Evolutionary conservation across 768 basidiomycete species (phyloP), one percentile per base, ranked within the genome.

Genomic region (Megacollybia marginata): DNA sequence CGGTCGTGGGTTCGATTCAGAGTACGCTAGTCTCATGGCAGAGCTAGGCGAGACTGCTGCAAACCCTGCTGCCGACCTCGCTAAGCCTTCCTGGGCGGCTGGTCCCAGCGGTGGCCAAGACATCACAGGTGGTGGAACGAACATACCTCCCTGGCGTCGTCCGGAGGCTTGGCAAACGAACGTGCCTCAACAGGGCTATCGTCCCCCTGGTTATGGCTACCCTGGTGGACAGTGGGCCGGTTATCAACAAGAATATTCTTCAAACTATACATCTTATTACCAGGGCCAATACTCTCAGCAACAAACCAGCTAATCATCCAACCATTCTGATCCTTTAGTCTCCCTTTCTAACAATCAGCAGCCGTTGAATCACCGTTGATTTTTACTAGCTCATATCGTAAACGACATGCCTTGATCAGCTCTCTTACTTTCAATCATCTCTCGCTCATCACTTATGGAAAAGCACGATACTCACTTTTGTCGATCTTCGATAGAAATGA

Each of bases 21-120:
- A 99, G 71, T 98, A 97, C 60, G 92, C 92, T 36, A 92, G 81
- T 59, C 71, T 99, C 55, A 95, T 99, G 95, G 93, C 91, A 46
- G 96, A 99, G 72, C 79, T 99, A 34, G 96, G 96, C 48, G 96
- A 99, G 70, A 78, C 71, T 44, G 75, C 72, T 52, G 77, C 81
- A 44, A 69, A 71, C 31, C 65, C 74, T 46, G 70, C 72, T 34
- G 74, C 71, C 47, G 86, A 83, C 60, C 65, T 71, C 40, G 68
- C 67, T 53, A 79, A 76, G 59, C 71, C 74, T 32, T 63, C 74
- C 13, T 80, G 78, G 79, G 71, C 54, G 32, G 54, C 74, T 45
- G 72, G 68, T 48, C 72, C 74, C 6, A 66, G 62, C 54, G 69
- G 68, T 59, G 73, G 76, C 31, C 85, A 85, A 68, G 79, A 84